Evolutionary conservation across 176 grass and related monocot species (phyloP).

Genomic region (Musa itinerans): DNA sequence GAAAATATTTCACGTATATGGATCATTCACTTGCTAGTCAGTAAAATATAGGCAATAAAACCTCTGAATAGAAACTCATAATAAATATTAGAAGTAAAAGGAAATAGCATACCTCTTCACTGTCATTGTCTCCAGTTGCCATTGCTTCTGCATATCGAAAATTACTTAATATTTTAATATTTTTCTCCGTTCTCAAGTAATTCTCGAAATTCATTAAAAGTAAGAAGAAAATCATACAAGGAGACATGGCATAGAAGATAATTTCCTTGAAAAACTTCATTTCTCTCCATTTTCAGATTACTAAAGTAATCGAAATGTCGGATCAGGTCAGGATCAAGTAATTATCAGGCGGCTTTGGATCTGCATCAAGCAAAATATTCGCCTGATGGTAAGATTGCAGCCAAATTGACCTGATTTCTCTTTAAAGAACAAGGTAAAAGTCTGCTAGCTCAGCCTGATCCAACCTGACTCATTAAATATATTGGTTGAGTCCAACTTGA

Average conservation of each 20-base stretch:
- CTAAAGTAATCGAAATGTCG: background rate
- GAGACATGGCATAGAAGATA: background rate
- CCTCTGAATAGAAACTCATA: conserved; percentile 14
- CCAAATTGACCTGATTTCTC: too few species aligned
- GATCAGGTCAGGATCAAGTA: too few species aligned
- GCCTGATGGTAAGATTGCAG: too few species aligned
- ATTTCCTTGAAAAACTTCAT: background rate
- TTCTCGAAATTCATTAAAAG: conserved; percentile 21
- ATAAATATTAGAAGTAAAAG: conserved; percentile 11
- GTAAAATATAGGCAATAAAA: conserved; percentile 15
- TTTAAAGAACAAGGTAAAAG: too few species aligned
- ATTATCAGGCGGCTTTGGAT: too few species aligned
- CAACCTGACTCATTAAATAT: too few species aligned
- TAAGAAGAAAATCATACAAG: background rate
- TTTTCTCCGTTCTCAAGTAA: background rate
- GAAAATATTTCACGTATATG: conserved; percentile 13
- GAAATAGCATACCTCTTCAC: conserved; percentile 41
- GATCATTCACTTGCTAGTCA: background rate
- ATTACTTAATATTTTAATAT: background rate
- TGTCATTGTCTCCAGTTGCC: conserved; percentile 33
- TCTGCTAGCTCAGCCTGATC: too few species aligned
- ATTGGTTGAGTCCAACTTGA: too few species aligned
- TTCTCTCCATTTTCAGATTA: background rate
- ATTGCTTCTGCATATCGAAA: conserved; percentile 58
- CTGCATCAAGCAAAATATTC: too few species aligned